These are phyloP conservation scores for Stenocarpella maydis DNA, from an alignment of 2,329 filamentous ascomycete species.

Conservation along the genomic window DNA sequence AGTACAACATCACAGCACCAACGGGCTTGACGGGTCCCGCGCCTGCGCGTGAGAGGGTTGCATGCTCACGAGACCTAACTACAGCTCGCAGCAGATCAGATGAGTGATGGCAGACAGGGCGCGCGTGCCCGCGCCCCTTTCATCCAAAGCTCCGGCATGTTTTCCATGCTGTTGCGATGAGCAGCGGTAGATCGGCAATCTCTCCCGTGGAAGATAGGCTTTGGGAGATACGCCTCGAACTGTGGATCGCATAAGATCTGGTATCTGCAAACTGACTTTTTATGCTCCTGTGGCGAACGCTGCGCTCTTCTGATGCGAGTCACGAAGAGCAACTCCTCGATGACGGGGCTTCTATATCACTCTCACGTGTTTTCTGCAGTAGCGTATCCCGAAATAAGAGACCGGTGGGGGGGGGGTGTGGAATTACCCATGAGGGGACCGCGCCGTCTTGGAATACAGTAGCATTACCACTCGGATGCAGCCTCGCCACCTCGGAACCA, in stretches of 20 bases:
- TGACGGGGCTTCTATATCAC: background rate
- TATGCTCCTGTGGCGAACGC: background rate
- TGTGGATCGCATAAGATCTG: conserved; percentile 10
- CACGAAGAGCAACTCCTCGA: background rate
- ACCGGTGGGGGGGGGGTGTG: background rate
- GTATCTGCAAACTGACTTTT: conserved; percentile 11
- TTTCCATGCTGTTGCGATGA: background rate
- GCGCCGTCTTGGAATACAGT: conserved; percentile 7
- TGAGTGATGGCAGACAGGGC: background rate
- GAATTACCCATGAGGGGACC: background rate
- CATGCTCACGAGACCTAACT: conserved; percentile 7
- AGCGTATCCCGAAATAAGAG: background rate
- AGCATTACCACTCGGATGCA: conserved; percentile 20
- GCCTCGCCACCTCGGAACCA: conserved; percentile 23
- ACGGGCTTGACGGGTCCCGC: background rate
- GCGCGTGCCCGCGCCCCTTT: conserved; percentile 4
- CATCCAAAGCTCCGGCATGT: conserved; percentile 20
- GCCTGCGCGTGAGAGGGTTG: conserved; percentile 13
- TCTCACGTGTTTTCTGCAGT: background rate
- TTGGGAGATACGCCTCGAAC: conserved; percentile 25
- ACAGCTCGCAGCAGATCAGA: conserved; percentile 17
- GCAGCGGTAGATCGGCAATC: conserved; percentile 16
- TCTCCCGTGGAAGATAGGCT: conserved; percentile 21
- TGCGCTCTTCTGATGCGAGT: background rate
- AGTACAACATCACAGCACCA: background rate